Percentiles rank a stretch among this genome's conserved stretches.
phyloP scores from a whole-genome alignment of 1,284 basidiomycete genomes.

The Lignosus rhinocerotis region DNA sequence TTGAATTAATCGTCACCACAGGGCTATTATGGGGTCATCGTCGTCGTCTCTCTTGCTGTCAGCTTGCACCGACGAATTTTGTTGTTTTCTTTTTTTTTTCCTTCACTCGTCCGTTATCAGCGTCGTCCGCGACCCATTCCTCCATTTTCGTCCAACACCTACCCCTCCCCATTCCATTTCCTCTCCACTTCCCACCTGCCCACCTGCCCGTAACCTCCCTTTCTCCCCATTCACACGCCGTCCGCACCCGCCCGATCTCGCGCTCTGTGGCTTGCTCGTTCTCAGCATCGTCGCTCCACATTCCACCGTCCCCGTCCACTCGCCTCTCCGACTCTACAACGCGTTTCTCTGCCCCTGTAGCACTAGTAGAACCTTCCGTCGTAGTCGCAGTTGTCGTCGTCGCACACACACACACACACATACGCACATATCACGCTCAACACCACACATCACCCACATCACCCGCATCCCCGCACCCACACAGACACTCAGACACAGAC shows the following conservation, averaged over 20 bases:
- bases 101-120: constrained; percentile 15
- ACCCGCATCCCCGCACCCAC: neutral
- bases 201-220: no score
- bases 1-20: constrained; percentile 8
- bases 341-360: constrained; percentile 23
- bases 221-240: neutral
- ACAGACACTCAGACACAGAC: neutral
- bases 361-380: constrained; percentile 29
- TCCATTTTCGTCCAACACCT: neutral
- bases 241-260: neutral
- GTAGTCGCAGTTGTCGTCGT: no score
- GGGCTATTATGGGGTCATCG: constrained; percentile 19
- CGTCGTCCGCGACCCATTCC: constrained; percentile 3
- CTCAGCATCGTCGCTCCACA: constrained; percentile 11
- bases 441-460: neutral
- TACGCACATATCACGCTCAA: neutral
- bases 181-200: neutral
- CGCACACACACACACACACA: constrained; percentile 7
- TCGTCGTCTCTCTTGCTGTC: neutral
- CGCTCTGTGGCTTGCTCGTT: constrained; percentile 2
- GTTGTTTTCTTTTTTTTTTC: constrained; percentile 9
- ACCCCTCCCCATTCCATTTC: neutral
- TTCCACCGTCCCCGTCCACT: constrained; percentile 3
- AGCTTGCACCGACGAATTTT: constrained; percentile 1
- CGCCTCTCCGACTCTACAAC: neutral